Conservation (phyloP, 1,139 yeast species). For the Hyphopichia fennica region DNA sequence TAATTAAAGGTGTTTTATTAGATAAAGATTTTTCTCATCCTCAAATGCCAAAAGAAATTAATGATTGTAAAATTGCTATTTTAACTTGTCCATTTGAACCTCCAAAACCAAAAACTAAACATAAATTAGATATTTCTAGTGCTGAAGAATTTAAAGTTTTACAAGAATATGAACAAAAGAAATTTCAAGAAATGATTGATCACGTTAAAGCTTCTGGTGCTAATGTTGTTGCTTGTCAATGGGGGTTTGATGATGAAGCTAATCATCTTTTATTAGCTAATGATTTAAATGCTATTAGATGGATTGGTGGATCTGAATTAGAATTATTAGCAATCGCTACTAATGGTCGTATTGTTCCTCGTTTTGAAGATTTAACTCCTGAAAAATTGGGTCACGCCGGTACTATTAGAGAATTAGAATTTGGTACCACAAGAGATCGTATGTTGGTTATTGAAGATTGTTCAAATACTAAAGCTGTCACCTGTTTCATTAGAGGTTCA, state of each 20-base stretch:
- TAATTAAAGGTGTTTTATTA: slow-evolving; percentile 87
- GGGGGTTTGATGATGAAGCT: slow-evolving; percentile 99
- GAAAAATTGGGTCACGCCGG: slow-evolving; percentile 91
- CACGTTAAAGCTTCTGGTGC: slow-evolving; percentile 90
- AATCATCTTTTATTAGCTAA: slow-evolving; percentile 88
- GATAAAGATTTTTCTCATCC: slow-evolving; percentile 98
- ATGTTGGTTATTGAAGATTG: slow-evolving; percentile 95
- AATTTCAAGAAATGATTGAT: slow-evolving; percentile 88
- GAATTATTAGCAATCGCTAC: slow-evolving; percentile 97
- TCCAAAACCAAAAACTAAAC: slow-evolving; percentile 98
- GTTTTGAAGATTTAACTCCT: slow-evolving; percentile 85
- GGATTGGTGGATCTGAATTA: slow-evolving; percentile 98
- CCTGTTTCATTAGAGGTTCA: slow-evolving; percentile 91
- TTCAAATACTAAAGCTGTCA: slow-evolving; percentile 85
- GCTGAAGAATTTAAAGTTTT: slow-evolving; percentile 91
- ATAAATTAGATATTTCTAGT: slow-evolving; percentile 86
- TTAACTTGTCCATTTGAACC: slow-evolving; percentile 99
- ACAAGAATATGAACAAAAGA: slow-evolving; percentile 89
- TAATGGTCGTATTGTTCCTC: slow-evolving; percentile 93
- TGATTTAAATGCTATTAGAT: slow-evolving; percentile 91
- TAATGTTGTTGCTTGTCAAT: slow-evolving; percentile 94
- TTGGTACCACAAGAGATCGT: slow-evolving; percentile 95
- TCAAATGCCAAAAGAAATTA: slow-evolving; percentile 86
- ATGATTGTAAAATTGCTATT: slow-evolving; percentile 87
- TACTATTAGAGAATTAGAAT: slow-evolving; percentile 78